A percentile compares a stretch with the other conserved stretches of the same genome.
Evolutionary conservation across 805 yeast genomes (phyloP).

Genomic region (Phaffomyces opuntiae): DNA sequence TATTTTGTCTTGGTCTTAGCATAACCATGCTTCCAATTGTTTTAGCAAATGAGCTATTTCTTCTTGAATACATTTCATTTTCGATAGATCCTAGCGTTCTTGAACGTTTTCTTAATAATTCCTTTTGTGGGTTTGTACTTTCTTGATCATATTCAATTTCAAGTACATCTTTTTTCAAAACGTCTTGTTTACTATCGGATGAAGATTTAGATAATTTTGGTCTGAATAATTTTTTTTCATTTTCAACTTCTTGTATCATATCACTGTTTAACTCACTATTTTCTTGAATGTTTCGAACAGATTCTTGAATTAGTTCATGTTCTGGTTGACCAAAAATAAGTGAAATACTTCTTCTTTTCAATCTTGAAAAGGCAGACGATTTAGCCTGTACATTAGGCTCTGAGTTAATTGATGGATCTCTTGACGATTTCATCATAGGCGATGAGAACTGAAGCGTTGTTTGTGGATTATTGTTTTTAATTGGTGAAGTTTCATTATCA

Average conservation of each 20-base stretch:
- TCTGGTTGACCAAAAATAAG: slow-evolving; percentile 13
- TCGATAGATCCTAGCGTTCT: slow-evolving; percentile 22
- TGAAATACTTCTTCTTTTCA: slow-evolving; percentile 13
- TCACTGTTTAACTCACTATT: not conserved
- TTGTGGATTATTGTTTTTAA: not conserved
- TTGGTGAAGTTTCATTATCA: not conserved
- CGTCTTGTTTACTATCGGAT: slow-evolving; percentile 12
- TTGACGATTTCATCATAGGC: slow-evolving; percentile 5
- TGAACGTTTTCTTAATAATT: slow-evolving; percentile 17
- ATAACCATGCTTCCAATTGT: slow-evolving; percentile 29
- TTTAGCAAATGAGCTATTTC: slow-evolving; percentile 30
- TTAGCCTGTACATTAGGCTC: slow-evolving; percentile 6
- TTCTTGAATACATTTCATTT: slow-evolving; percentile 21
- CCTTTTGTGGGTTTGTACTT: slow-evolving; percentile 2
- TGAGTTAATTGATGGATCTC: not conserved
- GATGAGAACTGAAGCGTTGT: slow-evolving; percentile 1
- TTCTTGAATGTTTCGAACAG: not conserved
- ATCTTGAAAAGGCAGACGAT: slow-evolving; percentile 2
- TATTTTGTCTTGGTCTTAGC: slow-evolving; percentile 20
- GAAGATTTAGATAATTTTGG: slow-evolving; percentile 12
- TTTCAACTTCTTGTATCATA: not conserved
- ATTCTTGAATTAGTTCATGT: not conserved
- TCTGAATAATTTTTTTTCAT: not conserved
- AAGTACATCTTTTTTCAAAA: not conserved
- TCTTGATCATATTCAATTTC: not conserved